Percentiles rank a stretch among this genome's conserved stretches.
Conservation (phyloP, 345 rosid species). For the Melaleuca quinquenervia region DNA sequence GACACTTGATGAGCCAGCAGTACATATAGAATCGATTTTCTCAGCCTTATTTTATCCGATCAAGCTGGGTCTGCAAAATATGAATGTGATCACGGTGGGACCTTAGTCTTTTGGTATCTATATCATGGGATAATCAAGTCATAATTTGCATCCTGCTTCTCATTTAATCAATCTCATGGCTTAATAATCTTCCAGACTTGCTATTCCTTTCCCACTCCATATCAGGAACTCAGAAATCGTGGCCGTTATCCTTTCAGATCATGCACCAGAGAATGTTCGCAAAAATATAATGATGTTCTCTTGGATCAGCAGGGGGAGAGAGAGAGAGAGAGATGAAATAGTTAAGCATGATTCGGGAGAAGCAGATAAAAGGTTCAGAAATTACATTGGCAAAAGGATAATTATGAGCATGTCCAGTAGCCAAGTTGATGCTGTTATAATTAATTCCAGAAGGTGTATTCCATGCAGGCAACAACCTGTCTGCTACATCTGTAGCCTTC, state of each 20-base stretch:
- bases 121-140: background rate
- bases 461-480: conserved; percentile 96
- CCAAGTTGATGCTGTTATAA: conserved; percentile 73
- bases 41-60: background rate
- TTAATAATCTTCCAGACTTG: background rate
- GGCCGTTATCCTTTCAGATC: background rate
- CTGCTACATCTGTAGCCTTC: conserved; percentile 86
- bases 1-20: background rate
- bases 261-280: background rate
- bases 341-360: background rate
- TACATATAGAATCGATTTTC: background rate
- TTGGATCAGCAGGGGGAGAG: background rate
- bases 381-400: conserved; percentile 75
- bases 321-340: background rate
- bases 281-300: background rate
- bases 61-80: background rate
- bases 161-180: background rate
- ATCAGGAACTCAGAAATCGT: background rate
- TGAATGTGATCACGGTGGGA: background rate
- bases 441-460: conserved; percentile 70
- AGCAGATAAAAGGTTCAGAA: background rate
- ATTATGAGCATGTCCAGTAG: conserved; percentile 58
- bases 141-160: background rate
- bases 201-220: background rate
- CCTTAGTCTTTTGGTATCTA: background rate